Evolutionary conservation across 2,329 filamentous ascomycete genomes (phyloP).

Genomic region (Pyricularia sp.): DNA sequence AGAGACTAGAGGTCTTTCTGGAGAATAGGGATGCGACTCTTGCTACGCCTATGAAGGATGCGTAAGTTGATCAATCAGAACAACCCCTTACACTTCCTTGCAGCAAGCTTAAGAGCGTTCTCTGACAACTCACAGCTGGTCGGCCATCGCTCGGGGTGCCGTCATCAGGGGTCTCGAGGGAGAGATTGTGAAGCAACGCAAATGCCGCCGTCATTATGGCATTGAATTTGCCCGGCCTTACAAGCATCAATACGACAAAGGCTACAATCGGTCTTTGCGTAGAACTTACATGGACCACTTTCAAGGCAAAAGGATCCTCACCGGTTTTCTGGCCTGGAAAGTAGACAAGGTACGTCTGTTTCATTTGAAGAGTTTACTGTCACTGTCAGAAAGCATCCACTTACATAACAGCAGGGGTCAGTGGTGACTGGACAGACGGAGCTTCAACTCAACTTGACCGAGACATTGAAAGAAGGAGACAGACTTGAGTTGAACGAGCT

Average conservation of each 20-base stretch:
- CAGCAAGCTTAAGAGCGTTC: not conserved
- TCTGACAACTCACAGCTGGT: not conserved
- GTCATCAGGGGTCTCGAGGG: not conserved
- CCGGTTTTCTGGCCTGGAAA: not conserved
- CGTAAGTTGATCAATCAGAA: not conserved
- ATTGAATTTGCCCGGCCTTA: not conserved
- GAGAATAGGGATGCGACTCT: not conserved
- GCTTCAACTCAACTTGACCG: not conserved
- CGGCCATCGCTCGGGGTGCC: not conserved
- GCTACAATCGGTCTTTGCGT: not conserved
- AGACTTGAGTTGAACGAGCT: no score
- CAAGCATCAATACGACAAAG: not conserved
- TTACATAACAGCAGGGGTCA: not conserved
- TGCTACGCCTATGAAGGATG: not conserved
- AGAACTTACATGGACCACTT: not conserved
- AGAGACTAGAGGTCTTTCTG: not conserved
- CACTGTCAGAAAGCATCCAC: not conserved
- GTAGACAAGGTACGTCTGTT: not conserved
- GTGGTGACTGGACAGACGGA: not conserved
- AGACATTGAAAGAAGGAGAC: not conserved
- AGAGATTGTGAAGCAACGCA: not conserved
- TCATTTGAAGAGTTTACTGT: not conserved
- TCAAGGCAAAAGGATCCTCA: not conserved
- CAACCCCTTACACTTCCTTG: no score
- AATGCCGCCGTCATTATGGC: not conserved